These are phyloP conservation scores for Helichrysum umbraculigerum DNA, from an alignment of 129 eudicot species.

Conservation along the genomic window DNA sequence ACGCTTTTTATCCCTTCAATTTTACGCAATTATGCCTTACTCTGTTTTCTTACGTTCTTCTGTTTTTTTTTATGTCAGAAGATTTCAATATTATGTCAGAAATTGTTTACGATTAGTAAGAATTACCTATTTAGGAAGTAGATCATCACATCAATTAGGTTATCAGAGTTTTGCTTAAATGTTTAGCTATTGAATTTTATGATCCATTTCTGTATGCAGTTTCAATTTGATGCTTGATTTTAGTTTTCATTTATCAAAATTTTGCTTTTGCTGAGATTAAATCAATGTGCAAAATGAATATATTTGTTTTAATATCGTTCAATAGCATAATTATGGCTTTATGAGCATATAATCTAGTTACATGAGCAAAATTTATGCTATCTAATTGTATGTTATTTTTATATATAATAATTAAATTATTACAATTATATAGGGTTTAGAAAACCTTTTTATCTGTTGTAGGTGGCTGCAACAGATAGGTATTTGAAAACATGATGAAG, in stretches of 20 bases:
- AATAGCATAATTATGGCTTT: too few relatives aligned
- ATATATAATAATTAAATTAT: too few relatives aligned
- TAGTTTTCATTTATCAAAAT: not conserved
- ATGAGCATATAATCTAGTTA: not conserved
- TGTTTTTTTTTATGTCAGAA: too few relatives aligned
- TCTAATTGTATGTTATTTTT: too few relatives aligned
- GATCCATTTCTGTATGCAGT: not conserved
- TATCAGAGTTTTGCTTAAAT: not conserved
- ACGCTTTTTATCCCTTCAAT: not conserved
- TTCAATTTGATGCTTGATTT: not conserved
- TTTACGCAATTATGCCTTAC: not conserved
- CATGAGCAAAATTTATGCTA: not conserved
- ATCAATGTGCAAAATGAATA: too few relatives aligned
- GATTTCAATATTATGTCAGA: not conserved
- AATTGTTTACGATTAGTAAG: too few relatives aligned
- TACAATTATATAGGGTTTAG: too few relatives aligned
- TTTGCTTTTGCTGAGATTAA: not conserved
- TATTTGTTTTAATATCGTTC: too few relatives aligned
- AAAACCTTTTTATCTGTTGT: too few relatives aligned
- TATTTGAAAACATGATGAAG: conserved; percentile 46
- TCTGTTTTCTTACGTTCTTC: not conserved
- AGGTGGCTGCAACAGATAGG: conserved; percentile 17
- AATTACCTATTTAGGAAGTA: not conserved
- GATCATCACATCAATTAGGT: not conserved
- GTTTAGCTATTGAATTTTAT: not conserved